These are phyloP conservation scores for Alternaria rosae DNA, from an alignment of 2,329 filamentous ascomycete genomes.

Conservation along the genomic window DNA sequence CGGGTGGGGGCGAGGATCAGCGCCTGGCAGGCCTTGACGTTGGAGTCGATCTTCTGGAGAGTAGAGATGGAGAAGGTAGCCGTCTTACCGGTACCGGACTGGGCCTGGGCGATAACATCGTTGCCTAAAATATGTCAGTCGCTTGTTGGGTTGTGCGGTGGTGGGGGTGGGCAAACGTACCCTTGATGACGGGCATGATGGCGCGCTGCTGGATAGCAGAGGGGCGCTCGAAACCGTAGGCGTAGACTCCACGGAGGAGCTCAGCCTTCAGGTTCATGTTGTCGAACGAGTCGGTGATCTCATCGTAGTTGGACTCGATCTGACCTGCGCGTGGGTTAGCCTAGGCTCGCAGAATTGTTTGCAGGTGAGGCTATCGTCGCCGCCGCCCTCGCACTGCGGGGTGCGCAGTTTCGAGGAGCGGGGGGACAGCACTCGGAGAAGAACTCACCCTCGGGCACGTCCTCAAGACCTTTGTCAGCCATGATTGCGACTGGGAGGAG, in stretches of 20 bases:
- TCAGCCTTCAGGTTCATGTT: constrained; percentile 96
- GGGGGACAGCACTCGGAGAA: background rate
- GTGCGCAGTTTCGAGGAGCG: constrained; percentile 11
- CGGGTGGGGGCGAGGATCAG: constrained; percentile 97
- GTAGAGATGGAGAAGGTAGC: constrained; percentile 99
- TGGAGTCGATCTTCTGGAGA: constrained; percentile 97
- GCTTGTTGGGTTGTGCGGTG: constrained; percentile 3
- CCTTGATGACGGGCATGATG: constrained; percentile 99
- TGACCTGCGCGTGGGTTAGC: constrained; percentile 69
- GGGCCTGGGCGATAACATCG: constrained; percentile 99
- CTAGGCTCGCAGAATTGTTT: constrained; percentile 4
- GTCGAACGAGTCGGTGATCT: constrained; percentile 99
- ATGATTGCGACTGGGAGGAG: constrained; percentile 79
- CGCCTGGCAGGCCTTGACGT: constrained; percentile 95
- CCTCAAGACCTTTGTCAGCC: constrained; percentile 98
- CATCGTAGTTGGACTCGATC: constrained; percentile 99
- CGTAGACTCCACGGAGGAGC: constrained; percentile 98
- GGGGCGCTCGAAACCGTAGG: constrained; percentile 99
- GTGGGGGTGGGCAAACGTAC: constrained; percentile 60
- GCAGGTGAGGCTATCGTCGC: constrained; percentile 5
- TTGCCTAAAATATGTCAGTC: constrained; percentile 64
- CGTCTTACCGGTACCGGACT: constrained; percentile 99
- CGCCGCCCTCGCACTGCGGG: constrained; percentile 21
- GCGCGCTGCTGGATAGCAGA: constrained; percentile 99
- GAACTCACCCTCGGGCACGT: constrained; percentile 89